Evolutionary conservation across 495 filamentous ascomycete genomes (phyloP).

Genomic region (Evernia prunastri): DNA sequence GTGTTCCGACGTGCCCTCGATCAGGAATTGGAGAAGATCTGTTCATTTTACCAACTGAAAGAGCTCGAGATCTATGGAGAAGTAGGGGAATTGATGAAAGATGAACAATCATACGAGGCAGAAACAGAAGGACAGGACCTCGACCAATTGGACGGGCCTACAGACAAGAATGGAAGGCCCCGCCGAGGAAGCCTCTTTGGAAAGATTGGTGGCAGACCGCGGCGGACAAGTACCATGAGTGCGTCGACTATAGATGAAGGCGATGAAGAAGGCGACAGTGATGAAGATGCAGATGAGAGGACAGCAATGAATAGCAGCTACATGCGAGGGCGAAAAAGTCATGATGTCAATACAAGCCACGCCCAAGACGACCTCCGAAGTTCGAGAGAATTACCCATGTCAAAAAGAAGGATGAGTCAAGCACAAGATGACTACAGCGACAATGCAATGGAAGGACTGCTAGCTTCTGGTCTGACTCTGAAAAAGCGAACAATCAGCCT

Average conservation of each 20-base stretch:
- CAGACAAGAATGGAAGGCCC: constrained; percentile 40
- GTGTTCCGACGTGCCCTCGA: constrained; percentile 77
- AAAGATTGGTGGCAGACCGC: constrained; percentile 32
- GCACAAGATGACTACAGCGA: constrained; percentile 70
- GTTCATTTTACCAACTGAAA: constrained; percentile 80
- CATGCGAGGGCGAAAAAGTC: constrained; percentile 23
- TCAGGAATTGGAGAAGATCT: constrained; percentile 86
- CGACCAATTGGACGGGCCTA: constrained; percentile 46
- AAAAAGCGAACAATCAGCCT: constrained; percentile 83
- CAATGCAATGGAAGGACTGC: constrained; percentile 59
- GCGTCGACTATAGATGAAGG: constrained; percentile 36
- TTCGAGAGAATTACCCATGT: constrained; percentile 50
- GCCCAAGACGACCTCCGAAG: constrained; percentile 43
- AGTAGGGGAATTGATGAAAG: constrained; percentile 65
- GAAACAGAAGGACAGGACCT: constrained; percentile 53
- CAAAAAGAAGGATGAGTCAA: constrained; percentile 47
- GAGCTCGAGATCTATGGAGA: constrained; percentile 78
- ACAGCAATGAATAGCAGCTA: constrained; percentile 44
- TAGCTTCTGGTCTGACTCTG: constrained; percentile 74
- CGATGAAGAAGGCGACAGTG: constrained; percentile 48
- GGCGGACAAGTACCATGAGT: constrained; percentile 47
- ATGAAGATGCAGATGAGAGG: constrained; percentile 60
- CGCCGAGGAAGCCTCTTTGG: constrained; percentile 43
- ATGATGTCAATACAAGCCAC: constrained; percentile 30
- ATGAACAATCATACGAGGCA: constrained; percentile 64